Conservation (phyloP, 140 eudicot species). For the Bidens hawaiensis region DNA sequence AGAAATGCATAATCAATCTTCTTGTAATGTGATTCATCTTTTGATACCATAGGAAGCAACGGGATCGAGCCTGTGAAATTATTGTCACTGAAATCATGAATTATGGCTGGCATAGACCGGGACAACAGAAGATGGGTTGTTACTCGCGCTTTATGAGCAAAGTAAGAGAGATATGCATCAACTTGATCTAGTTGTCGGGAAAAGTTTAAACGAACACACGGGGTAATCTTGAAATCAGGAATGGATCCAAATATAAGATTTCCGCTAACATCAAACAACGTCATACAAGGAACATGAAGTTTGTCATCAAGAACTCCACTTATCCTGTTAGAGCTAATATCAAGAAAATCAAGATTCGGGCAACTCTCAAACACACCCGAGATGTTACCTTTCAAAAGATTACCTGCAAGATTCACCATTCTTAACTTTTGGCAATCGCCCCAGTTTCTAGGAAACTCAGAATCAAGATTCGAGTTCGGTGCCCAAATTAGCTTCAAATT, state of each 20-base stretch:
- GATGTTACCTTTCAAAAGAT: conserved; percentile 29
- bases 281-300: conserved; percentile 35
- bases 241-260: conserved; percentile 42
- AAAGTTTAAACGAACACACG: conserved; percentile 8
- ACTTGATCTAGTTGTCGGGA: conserved; percentile 9
- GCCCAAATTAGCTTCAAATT: conserved; percentile 53
- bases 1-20: conserved; percentile 35
- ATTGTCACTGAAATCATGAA: conserved; percentile 39
- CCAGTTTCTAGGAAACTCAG: conserved; percentile 39
- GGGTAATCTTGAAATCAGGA: conserved; percentile 23
- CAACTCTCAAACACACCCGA: conserved; percentile 34
- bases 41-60: conserved; percentile 26
- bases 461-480: conserved; percentile 34
- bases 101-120: conserved; percentile 18
- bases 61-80: conserved; percentile 34
- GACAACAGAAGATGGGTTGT: conserved; percentile 29
- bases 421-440: conserved; percentile 32
- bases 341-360: conserved; percentile 26
- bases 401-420: conserved; percentile 45
- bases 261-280: conserved; percentile 34
- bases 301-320: conserved; percentile 34
- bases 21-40: conserved; percentile 4
- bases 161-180: conserved; percentile 19
- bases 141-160: conserved; percentile 28
- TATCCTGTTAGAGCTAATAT: conserved; percentile 40